Conservation (phyloP, 345 rosid genomes). For the Xanthoceras sorbifolium region DNA sequence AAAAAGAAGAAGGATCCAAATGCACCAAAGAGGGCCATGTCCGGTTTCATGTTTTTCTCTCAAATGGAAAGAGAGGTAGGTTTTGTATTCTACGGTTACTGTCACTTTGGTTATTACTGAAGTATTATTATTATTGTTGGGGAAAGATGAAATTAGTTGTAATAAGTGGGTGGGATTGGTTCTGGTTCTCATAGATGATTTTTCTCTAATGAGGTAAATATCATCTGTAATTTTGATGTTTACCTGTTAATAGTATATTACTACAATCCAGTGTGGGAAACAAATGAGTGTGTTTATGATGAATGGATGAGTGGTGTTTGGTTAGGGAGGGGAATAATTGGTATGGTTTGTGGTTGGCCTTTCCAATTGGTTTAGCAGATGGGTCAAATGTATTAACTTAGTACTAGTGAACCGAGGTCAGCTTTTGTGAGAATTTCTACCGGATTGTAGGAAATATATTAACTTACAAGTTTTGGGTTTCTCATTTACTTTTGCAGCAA, state of each 20-base stretch:
- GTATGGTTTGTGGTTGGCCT: not conserved
- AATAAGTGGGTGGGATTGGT: not conserved
- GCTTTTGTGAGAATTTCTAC: too few relatives aligned
- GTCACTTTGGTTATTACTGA: not conserved
- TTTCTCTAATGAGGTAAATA: not conserved
- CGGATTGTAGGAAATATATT: not conserved
- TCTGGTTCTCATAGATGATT: not conserved
- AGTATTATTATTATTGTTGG: not conserved
- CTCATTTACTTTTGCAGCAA: not conserved
- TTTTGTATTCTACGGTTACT: not conserved
- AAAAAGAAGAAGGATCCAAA: constrained; percentile 97
- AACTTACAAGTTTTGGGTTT: not conserved
- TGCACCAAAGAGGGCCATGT: constrained; percentile 83
- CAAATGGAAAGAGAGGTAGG: constrained; percentile 86
- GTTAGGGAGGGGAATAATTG: not conserved
- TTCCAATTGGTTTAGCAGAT: not conserved
- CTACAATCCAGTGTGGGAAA: not conserved
- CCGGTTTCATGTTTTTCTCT: constrained; percentile 77
- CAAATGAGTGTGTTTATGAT: not conserved
- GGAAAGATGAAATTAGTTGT: not conserved
- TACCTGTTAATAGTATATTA: not conserved
- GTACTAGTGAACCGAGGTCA: too few relatives aligned
- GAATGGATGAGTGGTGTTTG: not conserved
- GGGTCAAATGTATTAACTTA: not conserved
- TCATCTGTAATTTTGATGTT: not conserved